phyloP scores from a whole-genome alignment of 805 yeast species.

The Millerozyma acaciae region DNA sequence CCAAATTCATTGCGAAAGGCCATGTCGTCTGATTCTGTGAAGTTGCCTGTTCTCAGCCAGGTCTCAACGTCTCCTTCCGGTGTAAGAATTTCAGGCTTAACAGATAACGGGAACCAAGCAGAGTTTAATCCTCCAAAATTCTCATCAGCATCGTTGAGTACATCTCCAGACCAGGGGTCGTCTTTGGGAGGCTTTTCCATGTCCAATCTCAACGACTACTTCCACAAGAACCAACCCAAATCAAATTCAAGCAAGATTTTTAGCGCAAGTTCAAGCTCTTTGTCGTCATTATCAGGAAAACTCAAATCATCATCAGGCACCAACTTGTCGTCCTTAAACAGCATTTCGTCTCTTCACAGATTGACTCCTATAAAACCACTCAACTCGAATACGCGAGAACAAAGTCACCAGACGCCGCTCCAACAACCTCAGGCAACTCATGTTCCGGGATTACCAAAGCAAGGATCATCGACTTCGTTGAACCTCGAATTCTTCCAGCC shows the following conservation, averaged over 20 bases:
- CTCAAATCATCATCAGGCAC: conserved; percentile 15
- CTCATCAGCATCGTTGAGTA: conserved; percentile 19
- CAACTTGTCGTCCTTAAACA: conserved; percentile 15
- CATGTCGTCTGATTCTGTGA: conserved; percentile 14
- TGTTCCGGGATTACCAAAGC: conserved; percentile 21
- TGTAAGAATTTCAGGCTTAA: too few relatives aligned
- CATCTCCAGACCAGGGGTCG: conserved; percentile 28
- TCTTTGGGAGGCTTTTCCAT: conserved; percentile 15
- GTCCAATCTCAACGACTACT: conserved; percentile 32
- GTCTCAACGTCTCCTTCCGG: neutral
- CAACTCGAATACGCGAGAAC: conserved; percentile 5
- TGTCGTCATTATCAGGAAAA: conserved; percentile 19
- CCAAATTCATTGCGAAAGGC: conserved; percentile 6
- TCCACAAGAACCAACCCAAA: conserved; percentile 19
- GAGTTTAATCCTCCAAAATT: neutral
- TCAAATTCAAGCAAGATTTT: conserved; percentile 7
- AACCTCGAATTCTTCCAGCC: conserved; percentile 35
- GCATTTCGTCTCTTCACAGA: conserved; percentile 26
- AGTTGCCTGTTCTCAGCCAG: conserved; percentile 7
- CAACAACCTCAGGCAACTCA: conserved; percentile 13
- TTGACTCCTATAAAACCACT: conserved; percentile 42
- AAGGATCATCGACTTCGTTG: conserved; percentile 27
- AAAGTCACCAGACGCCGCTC: conserved; percentile 6
- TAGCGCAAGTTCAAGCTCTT: conserved; percentile 16
- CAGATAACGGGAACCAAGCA: too few relatives aligned